Evolutionary conservation across 768 basidiomycete genomes (phyloP).

Genomic region (Leccinum barrowsii): DNA sequence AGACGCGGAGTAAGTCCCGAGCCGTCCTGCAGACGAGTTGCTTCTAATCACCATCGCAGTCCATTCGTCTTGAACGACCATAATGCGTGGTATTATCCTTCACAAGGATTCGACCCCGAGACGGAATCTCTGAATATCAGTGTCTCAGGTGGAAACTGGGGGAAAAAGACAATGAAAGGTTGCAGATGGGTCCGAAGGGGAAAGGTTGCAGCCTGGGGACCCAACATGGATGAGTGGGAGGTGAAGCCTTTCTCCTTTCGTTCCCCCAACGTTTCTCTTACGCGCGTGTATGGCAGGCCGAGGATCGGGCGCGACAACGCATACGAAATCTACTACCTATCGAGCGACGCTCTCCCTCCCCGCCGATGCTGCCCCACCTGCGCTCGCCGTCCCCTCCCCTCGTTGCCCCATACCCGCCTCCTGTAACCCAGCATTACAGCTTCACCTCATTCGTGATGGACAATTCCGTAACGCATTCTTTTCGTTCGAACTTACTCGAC

Average conservation of each 20-base stretch:
- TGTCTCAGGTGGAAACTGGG: conserved; percentile 74
- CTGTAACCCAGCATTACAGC: conserved; percentile 62
- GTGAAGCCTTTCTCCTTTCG: conserved; percentile 33
- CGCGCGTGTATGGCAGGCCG: conserved; percentile 46
- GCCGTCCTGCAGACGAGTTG: background rate
- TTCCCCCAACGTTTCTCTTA: conserved; percentile 8
- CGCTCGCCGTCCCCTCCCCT: conserved; percentile 78
- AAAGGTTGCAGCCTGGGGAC: conserved; percentile 82
- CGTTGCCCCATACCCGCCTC: conserved; percentile 69
- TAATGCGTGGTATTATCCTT: conserved; percentile 82
- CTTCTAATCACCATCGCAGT: conserved; percentile 22
- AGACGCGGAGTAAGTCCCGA: conserved; percentile 27
- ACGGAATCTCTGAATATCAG: conserved; percentile 51
- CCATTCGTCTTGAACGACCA: conserved; percentile 62
- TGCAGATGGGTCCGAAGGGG: conserved; percentile 80
- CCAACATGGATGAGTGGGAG: conserved; percentile 84
- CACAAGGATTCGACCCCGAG: conserved; percentile 68
- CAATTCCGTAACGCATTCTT: conserved; percentile 78
- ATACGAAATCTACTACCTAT: conserved; percentile 62
- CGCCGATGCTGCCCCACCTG: conserved; percentile 70
- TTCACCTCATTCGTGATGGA: conserved; percentile 87
- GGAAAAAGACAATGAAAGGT: conserved; percentile 70
- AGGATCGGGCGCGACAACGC: conserved; percentile 81
- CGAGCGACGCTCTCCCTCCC: conserved; percentile 64
- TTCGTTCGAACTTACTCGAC: conserved; percentile 72